Conservation (phyloP, 352 stramenopile species). For the Globisporangium echinulatum region DNA sequence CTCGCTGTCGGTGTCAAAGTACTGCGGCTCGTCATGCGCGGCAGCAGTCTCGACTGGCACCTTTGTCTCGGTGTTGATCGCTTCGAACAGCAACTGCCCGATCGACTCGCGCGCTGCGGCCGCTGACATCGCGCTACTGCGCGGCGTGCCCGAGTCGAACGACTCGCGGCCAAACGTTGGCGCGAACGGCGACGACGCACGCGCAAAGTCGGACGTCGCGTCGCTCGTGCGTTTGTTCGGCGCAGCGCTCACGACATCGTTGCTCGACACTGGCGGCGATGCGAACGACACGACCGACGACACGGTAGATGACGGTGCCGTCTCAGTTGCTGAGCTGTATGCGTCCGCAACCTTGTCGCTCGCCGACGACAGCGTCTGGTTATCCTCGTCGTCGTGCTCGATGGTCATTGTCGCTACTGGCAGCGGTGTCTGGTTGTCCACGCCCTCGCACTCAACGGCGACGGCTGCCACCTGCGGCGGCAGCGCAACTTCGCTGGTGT, state of each 20-base stretch:
- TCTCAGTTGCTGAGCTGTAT: slow-evolving; percentile 2
- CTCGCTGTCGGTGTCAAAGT: slow-evolving; percentile 17
- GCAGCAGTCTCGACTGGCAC: background rate
- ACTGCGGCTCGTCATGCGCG: slow-evolving; percentile 8
- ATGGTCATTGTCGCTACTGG: too few species aligned
- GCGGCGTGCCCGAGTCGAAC: slow-evolving; percentile 17
- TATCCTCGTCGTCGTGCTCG: background rate
- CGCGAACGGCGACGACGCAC: slow-evolving; percentile 4
- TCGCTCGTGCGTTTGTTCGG: slow-evolving; percentile 8
- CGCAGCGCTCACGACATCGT: background rate
- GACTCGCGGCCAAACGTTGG: slow-evolving; percentile 9
- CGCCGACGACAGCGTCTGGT: background rate
- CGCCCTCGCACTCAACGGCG: too few species aligned
- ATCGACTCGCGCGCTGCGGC: slow-evolving; percentile 5
- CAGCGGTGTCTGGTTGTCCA: too few species aligned
- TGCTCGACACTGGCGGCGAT: slow-evolving; percentile 7
- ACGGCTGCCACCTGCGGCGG: too few species aligned
- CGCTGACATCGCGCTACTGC: slow-evolving; percentile 5
- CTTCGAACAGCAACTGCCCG: slow-evolving; percentile 10
- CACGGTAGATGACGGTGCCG: slow-evolving; percentile 6
- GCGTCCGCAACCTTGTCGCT: background rate
- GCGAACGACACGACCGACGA: slow-evolving; percentile 6
- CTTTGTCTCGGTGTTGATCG: slow-evolving; percentile 14
- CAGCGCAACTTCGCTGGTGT: background rate
- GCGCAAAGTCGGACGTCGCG: slow-evolving; percentile 4